Conservation (phyloP, 2,329 filamentous ascomycete genomes). For the Tolypocladium pustulatum region DNA sequence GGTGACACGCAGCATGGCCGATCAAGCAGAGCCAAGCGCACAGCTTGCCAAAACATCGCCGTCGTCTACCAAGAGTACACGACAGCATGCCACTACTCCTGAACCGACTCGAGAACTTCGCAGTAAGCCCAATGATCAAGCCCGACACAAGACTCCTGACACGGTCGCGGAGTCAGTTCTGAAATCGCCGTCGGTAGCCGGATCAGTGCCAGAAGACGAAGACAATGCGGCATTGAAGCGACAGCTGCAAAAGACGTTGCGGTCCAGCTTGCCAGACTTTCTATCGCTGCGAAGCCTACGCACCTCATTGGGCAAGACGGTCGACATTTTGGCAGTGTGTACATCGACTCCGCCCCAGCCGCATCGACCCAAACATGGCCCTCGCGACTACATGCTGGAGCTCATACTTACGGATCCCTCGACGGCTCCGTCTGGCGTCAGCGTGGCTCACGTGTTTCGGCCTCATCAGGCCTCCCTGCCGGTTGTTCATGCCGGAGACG, state of each 20-base stretch:
- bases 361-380: slow-evolving; percentile 44
- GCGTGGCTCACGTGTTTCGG: slow-evolving; percentile 47
- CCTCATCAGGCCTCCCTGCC: slow-evolving; percentile 48
- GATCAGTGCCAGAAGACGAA: slow-evolving; percentile 13
- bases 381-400: slow-evolving; percentile 48
- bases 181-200: slow-evolving; percentile 18
- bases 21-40: slow-evolving; percentile 2
- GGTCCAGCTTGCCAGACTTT: slow-evolving; percentile 41
- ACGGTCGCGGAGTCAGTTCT: slow-evolving; percentile 7
- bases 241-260: slow-evolving; percentile 34
- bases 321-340: slow-evolving; percentile 46
- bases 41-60: not conserved
- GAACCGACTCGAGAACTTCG: slow-evolving; percentile 14
- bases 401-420: slow-evolving; percentile 48
- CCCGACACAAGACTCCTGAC: slow-evolving; percentile 11
- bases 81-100: slow-evolving; percentile 11
- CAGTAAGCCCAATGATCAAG: slow-evolving; percentile 10
- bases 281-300: slow-evolving; percentile 41
- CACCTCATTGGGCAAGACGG: slow-evolving; percentile 33
- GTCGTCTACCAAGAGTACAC: slow-evolving; percentile 10
- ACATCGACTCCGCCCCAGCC: slow-evolving; percentile 39
- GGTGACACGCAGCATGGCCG: slow-evolving; percentile 14
- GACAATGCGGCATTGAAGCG: slow-evolving; percentile 28
- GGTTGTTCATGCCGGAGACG: slow-evolving; percentile 42
- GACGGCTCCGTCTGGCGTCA: slow-evolving; percentile 35